These are phyloP conservation scores for Camelina laxa DNA, from an alignment of 345 rosid genomes.

Conservation along the genomic window DNA sequence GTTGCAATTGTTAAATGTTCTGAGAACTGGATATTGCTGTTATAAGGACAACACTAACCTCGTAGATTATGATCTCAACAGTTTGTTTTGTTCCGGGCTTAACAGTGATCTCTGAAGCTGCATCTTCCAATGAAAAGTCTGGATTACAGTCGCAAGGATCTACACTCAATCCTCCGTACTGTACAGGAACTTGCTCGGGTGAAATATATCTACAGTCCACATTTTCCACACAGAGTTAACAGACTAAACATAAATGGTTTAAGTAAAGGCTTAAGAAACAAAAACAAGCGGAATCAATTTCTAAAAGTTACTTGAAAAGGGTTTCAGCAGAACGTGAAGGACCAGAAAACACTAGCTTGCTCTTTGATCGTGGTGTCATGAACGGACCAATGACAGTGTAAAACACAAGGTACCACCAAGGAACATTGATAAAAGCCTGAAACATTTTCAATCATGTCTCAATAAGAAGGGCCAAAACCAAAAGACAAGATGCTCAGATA, in stretches of 20 bases:
- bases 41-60: slow-evolving; percentile 49
- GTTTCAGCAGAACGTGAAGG: slow-evolving; percentile 65
- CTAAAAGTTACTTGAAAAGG: slow-evolving; percentile 68
- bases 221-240: slow-evolving; percentile 11
- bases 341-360: slow-evolving; percentile 73
- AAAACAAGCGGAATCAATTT: background rate
- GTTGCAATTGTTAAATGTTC: background rate
- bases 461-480: background rate
- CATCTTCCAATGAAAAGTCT: slow-evolving; percentile 70
- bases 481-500: background rate
- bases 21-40: background rate
- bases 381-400: slow-evolving; percentile 74
- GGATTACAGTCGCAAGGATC: slow-evolving; percentile 85
- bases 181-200: slow-evolving; percentile 87
- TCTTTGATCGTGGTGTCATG: slow-evolving; percentile 70
- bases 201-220: slow-evolving; percentile 62
- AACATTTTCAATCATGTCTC: background rate
- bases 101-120: slow-evolving; percentile 66
- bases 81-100: slow-evolving; percentile 86
- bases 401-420: slow-evolving; percentile 78
- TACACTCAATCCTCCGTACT: slow-evolving; percentile 85
- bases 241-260: background rate
- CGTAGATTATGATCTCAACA: slow-evolving; percentile 82
- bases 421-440: slow-evolving; percentile 78
- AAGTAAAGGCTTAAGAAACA: background rate